These are phyloP conservation scores for Phaffia tasmanica DNA, from an alignment of 768 basidiomycete genomes.

Conservation along the genomic window DNA sequence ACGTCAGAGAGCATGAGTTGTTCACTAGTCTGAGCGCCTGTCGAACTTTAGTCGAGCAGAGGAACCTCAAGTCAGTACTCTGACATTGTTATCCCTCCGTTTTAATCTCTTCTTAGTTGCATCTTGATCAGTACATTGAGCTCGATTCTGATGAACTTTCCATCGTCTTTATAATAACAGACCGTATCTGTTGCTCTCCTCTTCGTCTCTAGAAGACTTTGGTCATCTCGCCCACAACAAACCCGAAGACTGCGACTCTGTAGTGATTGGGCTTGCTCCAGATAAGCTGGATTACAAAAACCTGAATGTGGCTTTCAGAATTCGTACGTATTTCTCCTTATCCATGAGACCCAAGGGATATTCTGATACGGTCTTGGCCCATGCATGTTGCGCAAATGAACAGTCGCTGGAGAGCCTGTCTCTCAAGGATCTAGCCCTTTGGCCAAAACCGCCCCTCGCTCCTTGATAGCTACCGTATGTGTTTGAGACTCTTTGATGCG, in stretches of 20 bases:
- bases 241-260: conserved; percentile 44
- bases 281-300: conserved; percentile 45
- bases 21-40: conserved; percentile 59
- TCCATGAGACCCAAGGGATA: too few species aligned
- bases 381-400: conserved; percentile 35
- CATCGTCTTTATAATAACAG: conserved; percentile 32
- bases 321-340: conserved; percentile 39
- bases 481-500: too few species aligned
- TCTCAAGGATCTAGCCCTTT: too few species aligned
- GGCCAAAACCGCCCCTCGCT: too few species aligned
- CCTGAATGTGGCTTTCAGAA: conserved; percentile 57
- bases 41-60: conserved; percentile 42
- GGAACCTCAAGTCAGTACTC: conserved; percentile 39
- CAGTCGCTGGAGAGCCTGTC: too few species aligned
- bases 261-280: conserved; percentile 56
- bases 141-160: too few species aligned
- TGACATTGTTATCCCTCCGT: neutral
- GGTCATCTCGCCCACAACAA: conserved; percentile 36
- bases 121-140: neutral
- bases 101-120: neutral
- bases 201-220: conserved; percentile 36
- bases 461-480: too few species aligned
- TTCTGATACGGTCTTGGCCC: too few species aligned
- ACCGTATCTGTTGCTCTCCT: conserved; percentile 51
- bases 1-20: conserved; percentile 43